These are phyloP conservation scores for Zancudomyces culisetae DNA, from an alignment of 371 early-diverging fungal species.

Conservation along the genomic window DNA sequence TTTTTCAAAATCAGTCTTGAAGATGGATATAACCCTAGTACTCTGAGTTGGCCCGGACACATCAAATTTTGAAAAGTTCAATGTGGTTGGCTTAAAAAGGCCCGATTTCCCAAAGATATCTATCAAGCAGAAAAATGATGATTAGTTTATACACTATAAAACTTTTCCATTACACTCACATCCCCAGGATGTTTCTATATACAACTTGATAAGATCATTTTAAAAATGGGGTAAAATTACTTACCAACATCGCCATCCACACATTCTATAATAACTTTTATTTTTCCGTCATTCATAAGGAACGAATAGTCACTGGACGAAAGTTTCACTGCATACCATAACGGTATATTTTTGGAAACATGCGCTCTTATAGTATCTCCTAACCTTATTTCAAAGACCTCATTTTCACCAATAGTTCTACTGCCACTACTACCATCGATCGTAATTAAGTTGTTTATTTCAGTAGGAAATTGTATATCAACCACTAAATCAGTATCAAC, in stretches of 20 bases:
- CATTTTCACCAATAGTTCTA: not conserved
- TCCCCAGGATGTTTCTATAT: too few species aligned
- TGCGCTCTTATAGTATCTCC: not conserved
- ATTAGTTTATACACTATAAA: too few species aligned
- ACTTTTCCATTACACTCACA: too few species aligned
- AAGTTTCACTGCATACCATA: not conserved
- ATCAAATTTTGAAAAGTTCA: not conserved
- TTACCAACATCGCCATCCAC: not conserved
- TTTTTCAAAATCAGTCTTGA: not conserved
- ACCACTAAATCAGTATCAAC: constrained; percentile 74
- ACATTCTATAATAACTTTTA: not conserved
- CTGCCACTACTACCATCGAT: not conserved
- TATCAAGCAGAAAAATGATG: not conserved
- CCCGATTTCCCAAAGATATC: not conserved
- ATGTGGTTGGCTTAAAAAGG: not conserved
- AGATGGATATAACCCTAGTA: not conserved
- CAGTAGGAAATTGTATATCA: constrained; percentile 33
- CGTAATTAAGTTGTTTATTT: not conserved
- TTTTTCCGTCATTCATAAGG: not conserved
- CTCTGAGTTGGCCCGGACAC: not conserved
- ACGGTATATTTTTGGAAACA: not conserved
- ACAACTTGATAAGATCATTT: not conserved
- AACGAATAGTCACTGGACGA: not conserved
- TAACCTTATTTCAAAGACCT: constrained; percentile 1
- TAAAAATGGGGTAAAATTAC: not conserved